Base-by-base conservation (phyloP, 331 rosid genomes). In the Arachis monticola region DNA sequence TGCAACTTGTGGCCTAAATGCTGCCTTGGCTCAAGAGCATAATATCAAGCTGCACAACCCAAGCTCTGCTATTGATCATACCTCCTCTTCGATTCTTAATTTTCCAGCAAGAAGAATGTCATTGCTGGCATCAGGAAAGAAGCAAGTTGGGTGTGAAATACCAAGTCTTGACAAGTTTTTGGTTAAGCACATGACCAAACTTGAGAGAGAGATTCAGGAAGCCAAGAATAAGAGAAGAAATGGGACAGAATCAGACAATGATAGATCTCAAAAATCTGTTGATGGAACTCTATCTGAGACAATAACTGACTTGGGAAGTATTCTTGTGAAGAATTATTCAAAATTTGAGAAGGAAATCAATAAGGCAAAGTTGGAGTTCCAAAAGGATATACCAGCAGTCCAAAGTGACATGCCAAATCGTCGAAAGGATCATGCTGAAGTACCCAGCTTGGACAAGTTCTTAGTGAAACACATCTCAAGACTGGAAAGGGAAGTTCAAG, bases 151-250 rank as follows among this genome's bases (percentile, higher is more conserved):
- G 78, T 60, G 87, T 17, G 91, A 87, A 72, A 74, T 92, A 60
- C 99, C 96, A 44, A 88, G 99, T 83, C 87, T 94, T 10, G 99
- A 94, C 81, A 94, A 94, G 77, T 86, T 84, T 72, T 74, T 94
- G 79, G 97, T 92, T 17, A 94, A 92, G 85, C 97, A 77, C 82
- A 30, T 83, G 90, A 92, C 95, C 7, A 92, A 85, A 79, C 96
- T 94, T 48, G 99, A 94, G 83, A 88, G 84, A 85, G 99, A 91
- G 83, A 87, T 90, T 64, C 85, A 48, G 61, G 99, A 91, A 79
- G 99, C 96, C 69, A 94, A 84, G 84, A 86, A 85, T 17, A 70
- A 58, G 72, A 78, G 73, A 66, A 82, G 58, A 74, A 88, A 86
- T 70, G 85, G 74, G 73, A 75, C 77, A 51, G 87, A 83, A 73